phyloP scores from a whole-genome alignment of 2,329 filamentous ascomycete species.

The Alternaria hordeiaustralica region DNA sequence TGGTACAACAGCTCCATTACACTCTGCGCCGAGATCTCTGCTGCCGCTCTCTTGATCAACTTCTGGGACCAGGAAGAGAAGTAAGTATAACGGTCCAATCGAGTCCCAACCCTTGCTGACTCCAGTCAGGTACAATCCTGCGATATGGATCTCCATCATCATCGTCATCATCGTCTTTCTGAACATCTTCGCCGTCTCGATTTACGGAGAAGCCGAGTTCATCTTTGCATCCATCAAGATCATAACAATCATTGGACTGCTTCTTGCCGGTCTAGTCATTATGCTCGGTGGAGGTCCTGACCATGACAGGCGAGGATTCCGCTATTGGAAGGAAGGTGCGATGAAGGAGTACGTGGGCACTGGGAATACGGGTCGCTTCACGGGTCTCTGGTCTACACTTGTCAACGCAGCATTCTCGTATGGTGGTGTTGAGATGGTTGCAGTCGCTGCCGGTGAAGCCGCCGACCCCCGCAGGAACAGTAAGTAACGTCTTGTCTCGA shows the following conservation, averaged over 20 bases:
- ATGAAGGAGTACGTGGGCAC: conserved; percentile 57
- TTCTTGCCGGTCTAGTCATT: conserved; percentile 41
- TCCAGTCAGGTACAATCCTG: conserved; percentile 14
- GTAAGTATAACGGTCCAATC: not conserved
- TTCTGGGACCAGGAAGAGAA: conserved; percentile 44
- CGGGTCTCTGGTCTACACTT: conserved; percentile 64
- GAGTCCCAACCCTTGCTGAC: not conserved
- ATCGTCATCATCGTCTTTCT: conserved; percentile 42
- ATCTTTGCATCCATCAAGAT: conserved; percentile 59
- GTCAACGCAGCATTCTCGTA: conserved; percentile 59
- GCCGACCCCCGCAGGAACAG: conserved; percentile 47
- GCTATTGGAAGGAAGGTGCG: conserved; percentile 72
- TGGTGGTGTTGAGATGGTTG: conserved; percentile 47
- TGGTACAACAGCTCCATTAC: conserved; percentile 46
- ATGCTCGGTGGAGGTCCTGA: conserved; percentile 47
- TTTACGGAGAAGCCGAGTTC: conserved; percentile 57
- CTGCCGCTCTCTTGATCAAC: conserved; percentile 40
- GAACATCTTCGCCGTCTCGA: conserved; percentile 46
- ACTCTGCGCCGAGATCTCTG: conserved; percentile 46
- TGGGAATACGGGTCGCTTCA: conserved; percentile 66
- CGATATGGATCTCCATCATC: conserved; percentile 46
- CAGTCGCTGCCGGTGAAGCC: conserved; percentile 47
- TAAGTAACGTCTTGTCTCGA: conserved; percentile 44
- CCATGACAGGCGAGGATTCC: conserved; percentile 60
- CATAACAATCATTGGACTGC: conserved; percentile 43